Evolutionary conservation across 2,329 filamentous ascomycete genomes (phyloP), one percentile per base, ranked within the genome.

Genomic region (Colletotrichum coccodes): DNA sequence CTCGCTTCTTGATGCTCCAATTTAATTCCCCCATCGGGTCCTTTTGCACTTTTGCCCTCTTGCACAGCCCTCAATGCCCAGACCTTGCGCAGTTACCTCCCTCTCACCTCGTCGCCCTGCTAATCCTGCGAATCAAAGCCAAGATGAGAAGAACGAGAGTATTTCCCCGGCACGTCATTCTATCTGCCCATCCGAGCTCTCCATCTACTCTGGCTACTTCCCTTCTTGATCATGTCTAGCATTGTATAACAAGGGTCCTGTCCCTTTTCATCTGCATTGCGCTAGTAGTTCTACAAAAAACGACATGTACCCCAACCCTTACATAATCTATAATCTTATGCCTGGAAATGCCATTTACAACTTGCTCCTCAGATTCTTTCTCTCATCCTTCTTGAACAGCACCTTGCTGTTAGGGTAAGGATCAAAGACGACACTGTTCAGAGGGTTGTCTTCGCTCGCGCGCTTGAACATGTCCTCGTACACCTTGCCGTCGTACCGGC

Each of bases 401-500:
- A 86, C 83, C 69, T 83, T 82, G 68, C 81, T 90, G 73, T 90
- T 85, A 7, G 92, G 91, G 77, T 94, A 92, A 1, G 91, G 91
- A 73, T 94, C 91, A 64, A 94, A 88, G 0, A 90, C 90, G 64
- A 93, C 82, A 21, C 88, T 85, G 75, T 94, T 94, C 50, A 94
- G 80, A 2, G 92, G 92, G 75, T 94, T 94, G 73, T 91, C 79
- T 82, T 92, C 86, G 70, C 88, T 90, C 0, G 92, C 92, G 16
- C 92, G 82, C 74, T 90, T 83, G 80, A 94, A 94, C 83, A 94
- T 85, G 73, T 94, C 92, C 77, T 93, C 90, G 73, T 94, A 94
- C 1, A 94, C 92, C 74, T 91, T 90, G 23, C 92, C 92, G 70
- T 94, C 92, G 49, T 87, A 87, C 2, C 91, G 84, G 1, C 92